Percentiles rank a stretch among this genome's conserved stretches.
These are phyloP conservation scores for Cornus florida DNA, from an alignment of 148 eudicot species.

Conservation along the genomic window DNA sequence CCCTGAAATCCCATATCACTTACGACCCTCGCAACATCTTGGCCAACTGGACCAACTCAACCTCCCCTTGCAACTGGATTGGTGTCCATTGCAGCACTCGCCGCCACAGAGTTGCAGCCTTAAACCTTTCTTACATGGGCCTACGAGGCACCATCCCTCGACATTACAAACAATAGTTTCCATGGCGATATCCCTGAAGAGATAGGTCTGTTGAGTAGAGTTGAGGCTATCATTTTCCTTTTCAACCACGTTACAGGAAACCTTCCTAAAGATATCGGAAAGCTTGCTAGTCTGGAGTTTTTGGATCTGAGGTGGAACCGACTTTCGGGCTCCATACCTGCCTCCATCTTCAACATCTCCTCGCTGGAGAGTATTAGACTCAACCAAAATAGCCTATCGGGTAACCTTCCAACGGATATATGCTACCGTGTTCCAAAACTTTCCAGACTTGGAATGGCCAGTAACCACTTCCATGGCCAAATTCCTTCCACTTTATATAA, in stretches of 20 bases:
- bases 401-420: constrained; percentile 8
- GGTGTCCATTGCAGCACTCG: no score
- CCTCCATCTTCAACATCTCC: background rate
- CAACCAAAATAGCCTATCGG: background rate
- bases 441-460: background rate
- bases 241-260: no score
- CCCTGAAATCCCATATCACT: no score
- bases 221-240: background rate
- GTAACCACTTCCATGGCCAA: background rate
- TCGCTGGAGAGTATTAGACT: background rate
- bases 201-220: background rate
- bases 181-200: constrained; percentile 4
- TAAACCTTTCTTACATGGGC: background rate
- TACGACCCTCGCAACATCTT: no score
- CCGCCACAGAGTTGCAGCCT: no score
- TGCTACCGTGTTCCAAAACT: background rate
- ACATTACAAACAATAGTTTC: constrained; percentile 9
- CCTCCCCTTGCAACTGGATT: no score
- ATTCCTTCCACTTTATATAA: no score
- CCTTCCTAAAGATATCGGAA: background rate
- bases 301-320: background rate
- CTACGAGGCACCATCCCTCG: constrained; percentile 1
- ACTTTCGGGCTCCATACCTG: background rate
- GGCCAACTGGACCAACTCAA: no score
- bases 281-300: background rate